Evolutionary conservation across 495 filamentous ascomycete species (phyloP).

Genomic region (Xylaria venustula): DNA sequence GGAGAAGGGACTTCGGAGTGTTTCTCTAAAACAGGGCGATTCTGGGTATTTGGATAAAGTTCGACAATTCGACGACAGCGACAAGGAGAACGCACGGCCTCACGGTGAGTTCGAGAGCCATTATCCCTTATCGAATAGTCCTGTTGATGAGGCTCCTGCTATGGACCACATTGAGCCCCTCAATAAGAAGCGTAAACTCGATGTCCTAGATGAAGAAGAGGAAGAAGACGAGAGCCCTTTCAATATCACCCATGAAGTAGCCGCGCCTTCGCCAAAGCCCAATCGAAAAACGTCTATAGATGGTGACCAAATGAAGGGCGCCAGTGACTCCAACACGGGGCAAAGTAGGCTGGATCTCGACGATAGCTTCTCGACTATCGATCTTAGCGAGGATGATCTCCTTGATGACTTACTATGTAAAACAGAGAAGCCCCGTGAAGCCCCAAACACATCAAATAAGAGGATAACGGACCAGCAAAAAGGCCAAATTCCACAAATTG

Average conservation of each 20-base stretch:
- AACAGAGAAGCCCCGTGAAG: not conserved
- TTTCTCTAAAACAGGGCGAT: constrained; percentile 4
- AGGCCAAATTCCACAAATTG: not conserved
- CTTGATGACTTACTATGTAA: not conserved
- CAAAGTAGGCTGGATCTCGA: not conserved
- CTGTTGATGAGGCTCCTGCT: not conserved
- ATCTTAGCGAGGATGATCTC: constrained; percentile 5
- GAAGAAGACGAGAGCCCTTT: not conserved
- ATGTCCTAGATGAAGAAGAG: not conserved
- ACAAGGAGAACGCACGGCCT: constrained; percentile 10
- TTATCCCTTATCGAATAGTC: not conserved
- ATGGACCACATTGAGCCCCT: not conserved
- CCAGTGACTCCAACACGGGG: not conserved
- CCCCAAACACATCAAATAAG: not conserved
- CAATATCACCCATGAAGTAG: not conserved
- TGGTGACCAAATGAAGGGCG: not conserved
- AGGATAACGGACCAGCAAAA: not conserved
- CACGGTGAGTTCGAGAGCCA: not conserved
- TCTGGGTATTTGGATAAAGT: constrained; percentile 11
- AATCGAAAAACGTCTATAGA: not conserved
- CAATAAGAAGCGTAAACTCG: constrained; percentile 4
- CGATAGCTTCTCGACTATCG: constrained; percentile 1
- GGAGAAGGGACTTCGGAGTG: not conserved
- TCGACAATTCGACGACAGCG: constrained; percentile 14
- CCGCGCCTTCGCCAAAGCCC: not conserved